A percentile compares a stretch with the other conserved stretches of the same genome.
These are phyloP conservation scores for Termitomyces sp. DNA, from an alignment of 768 basidiomycete genomes.

Conservation along the genomic window DNA sequence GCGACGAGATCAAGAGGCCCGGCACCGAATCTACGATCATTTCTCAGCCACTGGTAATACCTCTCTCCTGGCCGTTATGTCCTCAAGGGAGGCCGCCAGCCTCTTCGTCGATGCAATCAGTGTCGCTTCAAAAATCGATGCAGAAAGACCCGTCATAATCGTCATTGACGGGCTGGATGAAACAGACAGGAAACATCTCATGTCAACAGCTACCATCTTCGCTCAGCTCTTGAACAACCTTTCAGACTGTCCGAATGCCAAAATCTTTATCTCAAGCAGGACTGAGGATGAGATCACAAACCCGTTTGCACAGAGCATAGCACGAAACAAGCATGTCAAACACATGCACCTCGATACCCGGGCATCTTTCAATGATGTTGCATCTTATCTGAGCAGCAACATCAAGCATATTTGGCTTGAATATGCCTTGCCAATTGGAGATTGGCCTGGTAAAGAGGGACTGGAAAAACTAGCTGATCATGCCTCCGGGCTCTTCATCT, in stretches of 20 bases:
- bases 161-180: constrained; percentile 16
- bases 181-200: constrained; percentile 4
- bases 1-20: constrained; percentile 15
- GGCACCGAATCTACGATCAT: constrained; percentile 4
- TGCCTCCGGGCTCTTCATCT: constrained; percentile 1
- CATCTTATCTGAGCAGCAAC: constrained; percentile 5
- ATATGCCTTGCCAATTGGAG: not conserved
- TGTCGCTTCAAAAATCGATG: constrained; percentile 1
- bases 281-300: constrained; percentile 12
- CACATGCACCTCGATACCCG: constrained; percentile 10
- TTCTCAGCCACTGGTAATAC: constrained; percentile 6
- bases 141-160: constrained; percentile 7
- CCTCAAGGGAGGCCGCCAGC: constrained; percentile 4
- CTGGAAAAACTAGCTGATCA: not conserved
- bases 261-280: constrained; percentile 9
- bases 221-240: constrained; percentile 3
- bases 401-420: not conserved
- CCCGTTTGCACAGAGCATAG: constrained; percentile 1
- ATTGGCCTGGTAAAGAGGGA: not conserved
- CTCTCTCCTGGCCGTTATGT: not conserved
- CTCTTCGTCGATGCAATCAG: constrained; percentile 11
- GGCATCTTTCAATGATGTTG: constrained; percentile 7
- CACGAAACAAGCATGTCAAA: constrained; percentile 3
- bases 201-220: constrained; percentile 8
- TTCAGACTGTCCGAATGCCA: not conserved